Evolutionary conservation across 352 stramenopile genomes (phyloP).

Genomic region (Phytopythium litorale): DNA sequence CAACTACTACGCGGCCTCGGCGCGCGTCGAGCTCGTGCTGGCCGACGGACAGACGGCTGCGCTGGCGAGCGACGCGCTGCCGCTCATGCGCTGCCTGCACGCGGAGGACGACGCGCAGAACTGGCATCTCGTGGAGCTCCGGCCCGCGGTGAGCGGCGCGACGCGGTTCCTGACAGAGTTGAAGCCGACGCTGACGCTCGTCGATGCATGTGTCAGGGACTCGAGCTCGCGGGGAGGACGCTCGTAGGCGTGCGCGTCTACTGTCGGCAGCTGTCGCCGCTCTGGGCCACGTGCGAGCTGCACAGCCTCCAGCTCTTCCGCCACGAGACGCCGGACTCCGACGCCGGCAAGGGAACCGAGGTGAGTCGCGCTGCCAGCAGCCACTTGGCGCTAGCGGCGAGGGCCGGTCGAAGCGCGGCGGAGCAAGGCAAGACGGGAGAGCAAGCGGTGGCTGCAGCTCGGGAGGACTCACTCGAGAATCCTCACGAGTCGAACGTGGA

Average conservation of each 20-base stretch:
- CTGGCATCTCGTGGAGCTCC: conserved; percentile 56
- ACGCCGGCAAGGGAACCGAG: neutral
- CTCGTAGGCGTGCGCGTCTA: conserved; percentile 52
- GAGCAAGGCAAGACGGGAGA: neutral
- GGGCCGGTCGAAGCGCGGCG: neutral
- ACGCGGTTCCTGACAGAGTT: neutral
- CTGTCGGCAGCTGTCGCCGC: conserved; percentile 47
- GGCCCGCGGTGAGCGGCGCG: conserved; percentile 28
- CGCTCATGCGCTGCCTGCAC: conserved; percentile 55
- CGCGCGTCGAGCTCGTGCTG: conserved; percentile 52
- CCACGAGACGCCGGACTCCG: neutral
- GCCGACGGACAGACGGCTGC: conserved; percentile 34
- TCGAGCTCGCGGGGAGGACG: conserved; percentile 2
- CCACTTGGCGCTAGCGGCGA: neutral
- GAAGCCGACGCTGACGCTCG: neutral
- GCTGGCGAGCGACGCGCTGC: conserved; percentile 26
- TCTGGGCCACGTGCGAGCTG: conserved; percentile 60
- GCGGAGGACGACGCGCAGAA: conserved; percentile 69
- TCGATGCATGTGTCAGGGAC: neutral
- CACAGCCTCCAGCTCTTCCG: conserved; percentile 43
- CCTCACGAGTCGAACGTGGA: neutral
- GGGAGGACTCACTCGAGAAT: neutral
- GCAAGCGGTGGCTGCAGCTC: too few species aligned
- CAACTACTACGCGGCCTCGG: conserved; percentile 61
- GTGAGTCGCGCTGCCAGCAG: neutral